Evolutionary conservation across 2,329 filamentous ascomycete genomes (phyloP), one percentile per base, ranked within the genome.

Genomic region (Gliomastix tumulicola): DNA sequence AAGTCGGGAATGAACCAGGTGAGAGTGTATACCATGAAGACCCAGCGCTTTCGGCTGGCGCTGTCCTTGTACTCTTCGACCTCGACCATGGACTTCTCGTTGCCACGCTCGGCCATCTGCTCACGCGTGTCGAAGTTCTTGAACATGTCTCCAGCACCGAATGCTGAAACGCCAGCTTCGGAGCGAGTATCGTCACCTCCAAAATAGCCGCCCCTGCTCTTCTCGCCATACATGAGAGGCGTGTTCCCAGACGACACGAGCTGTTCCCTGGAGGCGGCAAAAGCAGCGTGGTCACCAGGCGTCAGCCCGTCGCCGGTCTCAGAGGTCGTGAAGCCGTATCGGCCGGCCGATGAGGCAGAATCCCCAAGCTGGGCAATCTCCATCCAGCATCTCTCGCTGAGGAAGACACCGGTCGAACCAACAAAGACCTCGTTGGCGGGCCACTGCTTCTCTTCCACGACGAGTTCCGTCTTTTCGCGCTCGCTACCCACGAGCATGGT

Each of bases 101-200:
- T 94, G 42, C 87, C 87, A 47, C 94, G 90, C 62, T 97, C 90
- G 1, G 90, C 87, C 77, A 98, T 88, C 55, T 95, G 86, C 56
- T 94, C 85, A 44, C 88, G 79, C 7, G 90, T 96, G 48, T 97
- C 90, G 7, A 97, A 71, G 51, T 96, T 95, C 53, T 88, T 87
- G 71, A 98, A 98, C 90, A 98, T 95, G 56, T 98, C 92, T 7
- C 92, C 89, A 36, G 77, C 85, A 33, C 89, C 85, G 55, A 95
- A 84, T 6, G 87, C 88, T n/a, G 90, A 96, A 3, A 75, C 84
- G 5, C 89, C 90, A 7, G 90, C 89, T 35, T 98, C 92, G 21
- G 92, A 97, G 30, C 88, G 87, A 7, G 81, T 70, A 55, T 98
- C 92, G 40, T 94, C 88, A 41, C 63, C 68, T 36, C 83, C 84